phyloP scores from a whole-genome alignment of 495 filamentous ascomycete species.

The Cairneyella variabilis region DNA sequence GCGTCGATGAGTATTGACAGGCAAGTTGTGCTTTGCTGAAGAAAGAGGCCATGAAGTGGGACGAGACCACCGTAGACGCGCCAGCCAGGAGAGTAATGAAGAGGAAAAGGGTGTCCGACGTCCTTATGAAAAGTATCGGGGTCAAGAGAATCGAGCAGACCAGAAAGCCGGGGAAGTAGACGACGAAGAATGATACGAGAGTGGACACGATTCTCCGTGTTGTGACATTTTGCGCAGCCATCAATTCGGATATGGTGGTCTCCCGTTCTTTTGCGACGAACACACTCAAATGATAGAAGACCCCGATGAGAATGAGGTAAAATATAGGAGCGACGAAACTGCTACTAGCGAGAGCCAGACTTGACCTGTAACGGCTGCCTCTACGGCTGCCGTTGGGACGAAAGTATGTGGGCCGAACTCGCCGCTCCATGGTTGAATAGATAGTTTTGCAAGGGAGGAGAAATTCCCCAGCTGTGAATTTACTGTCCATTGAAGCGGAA shows the following conservation, averaged over 20 bases:
- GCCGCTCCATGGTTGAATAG: constrained; percentile 15
- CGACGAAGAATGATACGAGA: constrained; percentile 35
- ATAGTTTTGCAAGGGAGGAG: constrained; percentile 7
- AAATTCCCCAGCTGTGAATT: constrained; percentile 17
- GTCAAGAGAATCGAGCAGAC: constrained; percentile 35
- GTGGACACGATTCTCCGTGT: constrained; percentile 20
- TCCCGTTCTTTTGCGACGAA: constrained; percentile 23
- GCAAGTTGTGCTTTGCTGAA: constrained; percentile 45
- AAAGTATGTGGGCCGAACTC: constrained; percentile 4
- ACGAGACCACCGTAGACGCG: constrained; percentile 36
- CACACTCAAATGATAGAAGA: constrained; percentile 18
- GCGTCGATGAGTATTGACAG: constrained; percentile 38
- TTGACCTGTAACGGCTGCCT: background rate
- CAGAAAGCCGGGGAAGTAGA: constrained; percentile 43
- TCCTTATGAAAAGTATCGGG: constrained; percentile 33
- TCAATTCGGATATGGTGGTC: constrained; percentile 19
- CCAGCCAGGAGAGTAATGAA: constrained; percentile 38
- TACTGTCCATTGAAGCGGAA: constrained; percentile 18
- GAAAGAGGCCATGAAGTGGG: constrained; percentile 38
- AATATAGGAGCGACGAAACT: constrained; percentile 22
- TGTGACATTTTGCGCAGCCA: constrained; percentile 22
- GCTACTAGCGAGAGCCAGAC: constrained; percentile 15
- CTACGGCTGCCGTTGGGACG: background rate
- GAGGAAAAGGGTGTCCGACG: constrained; percentile 35
- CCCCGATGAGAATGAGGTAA: constrained; percentile 21